Conservation (phyloP, 148 eudicot genomes). For the Rhododendron simsii region DNA sequence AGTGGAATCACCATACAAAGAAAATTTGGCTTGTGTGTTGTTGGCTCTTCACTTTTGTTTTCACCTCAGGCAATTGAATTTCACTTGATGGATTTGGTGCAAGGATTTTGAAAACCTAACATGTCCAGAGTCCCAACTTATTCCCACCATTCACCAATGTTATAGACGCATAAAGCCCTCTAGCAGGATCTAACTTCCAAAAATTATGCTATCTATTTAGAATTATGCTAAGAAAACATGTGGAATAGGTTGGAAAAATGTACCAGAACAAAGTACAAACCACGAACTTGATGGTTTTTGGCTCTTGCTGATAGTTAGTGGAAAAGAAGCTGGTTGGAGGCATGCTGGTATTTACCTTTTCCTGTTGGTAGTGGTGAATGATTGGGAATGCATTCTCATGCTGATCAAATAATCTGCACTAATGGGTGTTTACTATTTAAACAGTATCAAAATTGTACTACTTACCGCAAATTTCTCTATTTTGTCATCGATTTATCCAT, state of each 20-base stretch:
- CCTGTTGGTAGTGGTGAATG: slow-evolving; percentile 2
- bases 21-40: not conserved
- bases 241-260: not conserved
- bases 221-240: not conserved
- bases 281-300: not conserved
- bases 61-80: not conserved
- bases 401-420: not conserved
- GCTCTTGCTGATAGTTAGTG: not conserved
- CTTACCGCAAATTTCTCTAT: not conserved
- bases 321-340: not conserved
- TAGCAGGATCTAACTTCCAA: not conserved
- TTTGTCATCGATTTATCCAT: not conserved
- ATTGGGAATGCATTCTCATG: slow-evolving; percentile 3
- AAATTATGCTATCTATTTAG: not conserved
- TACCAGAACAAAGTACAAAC: not conserved
- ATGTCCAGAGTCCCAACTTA: not conserved
- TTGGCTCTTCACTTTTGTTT: not conserved
- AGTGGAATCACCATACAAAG: not conserved
- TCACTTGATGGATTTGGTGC: not conserved
- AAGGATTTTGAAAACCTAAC: not conserved
- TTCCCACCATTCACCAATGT: no score
- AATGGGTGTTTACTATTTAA: not conserved
- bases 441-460: not conserved
- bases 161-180: not conserved
- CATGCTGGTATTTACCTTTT: not conserved